Evolutionary conservation across 2,329 filamentous ascomycete species (phyloP).

Genomic region (Botryotinia calthae): DNA sequence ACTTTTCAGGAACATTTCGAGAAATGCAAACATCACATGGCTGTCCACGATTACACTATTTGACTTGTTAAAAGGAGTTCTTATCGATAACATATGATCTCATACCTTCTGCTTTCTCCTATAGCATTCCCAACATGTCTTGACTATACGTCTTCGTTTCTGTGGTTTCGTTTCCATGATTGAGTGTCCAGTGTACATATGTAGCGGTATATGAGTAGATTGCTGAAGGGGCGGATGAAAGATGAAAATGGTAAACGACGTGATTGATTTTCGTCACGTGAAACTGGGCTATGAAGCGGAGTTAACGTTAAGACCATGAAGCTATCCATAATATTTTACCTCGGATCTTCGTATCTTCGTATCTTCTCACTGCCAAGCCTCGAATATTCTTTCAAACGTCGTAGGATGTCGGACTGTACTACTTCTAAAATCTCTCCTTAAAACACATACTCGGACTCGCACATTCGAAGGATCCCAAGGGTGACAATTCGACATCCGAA

Average conservation of each 20-base stretch:
- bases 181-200: too few relatives aligned
- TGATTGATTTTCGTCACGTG: neutral
- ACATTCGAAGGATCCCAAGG: neutral
- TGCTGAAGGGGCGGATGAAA: neutral
- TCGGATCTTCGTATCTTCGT: neutral
- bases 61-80: neutral
- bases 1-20: constrained; percentile 49
- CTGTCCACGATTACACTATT: constrained; percentile 20
- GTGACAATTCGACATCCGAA: neutral
- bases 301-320: neutral
- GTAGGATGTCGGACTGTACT: neutral
- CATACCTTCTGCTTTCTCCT: constrained; percentile 24
- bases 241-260: neutral
- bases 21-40: constrained; percentile 33
- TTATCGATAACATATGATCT: neutral
- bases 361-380: neutral
- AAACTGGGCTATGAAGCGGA: neutral
- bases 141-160: constrained; percentile 56
- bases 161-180: constrained; percentile 12
- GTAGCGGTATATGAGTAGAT: neutral
- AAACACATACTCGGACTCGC: neutral
- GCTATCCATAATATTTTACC: neutral
- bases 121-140: constrained; percentile 57
- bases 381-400: neutral
- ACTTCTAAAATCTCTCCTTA: neutral